Evolutionary conservation across 139 green algal species (phyloP).

Genomic region (Chlorella sp.): DNA sequence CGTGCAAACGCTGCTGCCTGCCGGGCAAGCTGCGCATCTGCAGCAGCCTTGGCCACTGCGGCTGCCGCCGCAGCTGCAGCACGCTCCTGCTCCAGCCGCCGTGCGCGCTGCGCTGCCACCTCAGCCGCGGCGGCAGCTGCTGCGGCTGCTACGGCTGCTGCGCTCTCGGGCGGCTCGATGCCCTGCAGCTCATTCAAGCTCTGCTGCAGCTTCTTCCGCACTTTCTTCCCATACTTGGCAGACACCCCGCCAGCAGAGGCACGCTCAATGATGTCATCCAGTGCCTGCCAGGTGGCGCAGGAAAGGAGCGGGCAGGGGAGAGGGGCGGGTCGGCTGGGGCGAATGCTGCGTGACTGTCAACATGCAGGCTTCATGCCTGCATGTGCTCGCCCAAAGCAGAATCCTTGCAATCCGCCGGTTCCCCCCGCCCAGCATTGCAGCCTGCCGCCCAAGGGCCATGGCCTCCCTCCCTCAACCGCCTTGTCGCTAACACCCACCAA

Average conservation of each 20-base stretch:
- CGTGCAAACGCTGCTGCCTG: neutral
- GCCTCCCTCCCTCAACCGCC: too few relatives aligned
- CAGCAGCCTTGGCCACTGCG: neutral
- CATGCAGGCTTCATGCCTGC: too few relatives aligned
- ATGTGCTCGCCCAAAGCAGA: too few relatives aligned
- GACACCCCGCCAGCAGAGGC: slow-evolving; percentile 46
- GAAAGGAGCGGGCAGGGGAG: neutral
- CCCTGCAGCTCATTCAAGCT: slow-evolving; percentile 40
- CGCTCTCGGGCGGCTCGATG: neutral
- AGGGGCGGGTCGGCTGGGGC: neutral
- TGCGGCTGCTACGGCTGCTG: neutral
- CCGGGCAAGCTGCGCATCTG: neutral
- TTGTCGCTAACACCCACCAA: too few relatives aligned
- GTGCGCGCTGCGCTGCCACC: neutral
- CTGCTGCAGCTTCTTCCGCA: slow-evolving; percentile 56
- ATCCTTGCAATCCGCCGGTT: neutral
- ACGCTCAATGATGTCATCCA: slow-evolving; percentile 52
- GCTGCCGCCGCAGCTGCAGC: neutral
- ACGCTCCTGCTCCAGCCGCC: neutral
- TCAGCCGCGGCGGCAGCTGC: neutral
- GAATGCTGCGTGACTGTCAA: neutral
- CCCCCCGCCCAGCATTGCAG: too few relatives aligned
- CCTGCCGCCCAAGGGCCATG: too few relatives aligned
- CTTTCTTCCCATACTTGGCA: slow-evolving; percentile 74
- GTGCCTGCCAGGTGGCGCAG: neutral